These are phyloP conservation scores for Austroboletus eburneus DNA, from an alignment of 768 basidiomycete species.

Conservation along the genomic window DNA sequence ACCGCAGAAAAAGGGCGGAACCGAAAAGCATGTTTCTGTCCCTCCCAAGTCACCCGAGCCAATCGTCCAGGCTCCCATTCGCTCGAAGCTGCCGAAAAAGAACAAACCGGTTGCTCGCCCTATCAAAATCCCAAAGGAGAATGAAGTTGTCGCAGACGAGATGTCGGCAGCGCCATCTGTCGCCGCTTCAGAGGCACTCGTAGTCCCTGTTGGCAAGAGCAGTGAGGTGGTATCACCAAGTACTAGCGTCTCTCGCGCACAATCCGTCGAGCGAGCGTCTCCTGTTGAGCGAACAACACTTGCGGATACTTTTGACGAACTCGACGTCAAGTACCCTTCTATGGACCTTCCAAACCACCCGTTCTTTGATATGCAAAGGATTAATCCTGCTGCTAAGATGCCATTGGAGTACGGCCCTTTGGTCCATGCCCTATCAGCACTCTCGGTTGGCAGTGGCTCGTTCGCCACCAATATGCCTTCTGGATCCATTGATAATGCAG, in stretches of 20 bases:
- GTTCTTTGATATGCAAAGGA: constrained; percentile 68
- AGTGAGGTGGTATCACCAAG: constrained; percentile 40
- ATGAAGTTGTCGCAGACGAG: constrained; percentile 40
- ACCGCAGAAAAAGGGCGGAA: constrained; percentile 13
- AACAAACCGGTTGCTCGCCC: constrained; percentile 62
- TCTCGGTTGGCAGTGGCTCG: constrained; percentile 81
- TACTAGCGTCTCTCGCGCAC: constrained; percentile 54
- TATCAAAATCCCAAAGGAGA: constrained; percentile 59
- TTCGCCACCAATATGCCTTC: constrained; percentile 77
- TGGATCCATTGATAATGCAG: constrained; percentile 86
- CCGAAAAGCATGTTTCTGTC: constrained; percentile 18
- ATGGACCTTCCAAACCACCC: constrained; percentile 68
- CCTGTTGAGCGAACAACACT: constrained; percentile 49
- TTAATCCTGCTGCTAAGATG: constrained; percentile 74
- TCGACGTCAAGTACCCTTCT: constrained; percentile 54
- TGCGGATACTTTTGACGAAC: constrained; percentile 63
- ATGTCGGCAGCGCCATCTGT: constrained; percentile 42
- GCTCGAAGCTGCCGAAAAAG: constrained; percentile 84
- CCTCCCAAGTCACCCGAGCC: constrained; percentile 31
- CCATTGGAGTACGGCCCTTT: constrained; percentile 82
- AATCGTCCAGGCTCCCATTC: constrained; percentile 61
- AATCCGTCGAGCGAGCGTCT: constrained; percentile 50
- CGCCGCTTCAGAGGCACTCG: constrained; percentile 45
- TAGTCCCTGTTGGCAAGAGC: constrained; percentile 31
- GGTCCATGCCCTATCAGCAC: constrained; percentile 79